These are phyloP conservation scores for Ceratocystis albifundus DNA, from an alignment of 2,329 filamentous ascomycete species.

Conservation along the genomic window DNA sequence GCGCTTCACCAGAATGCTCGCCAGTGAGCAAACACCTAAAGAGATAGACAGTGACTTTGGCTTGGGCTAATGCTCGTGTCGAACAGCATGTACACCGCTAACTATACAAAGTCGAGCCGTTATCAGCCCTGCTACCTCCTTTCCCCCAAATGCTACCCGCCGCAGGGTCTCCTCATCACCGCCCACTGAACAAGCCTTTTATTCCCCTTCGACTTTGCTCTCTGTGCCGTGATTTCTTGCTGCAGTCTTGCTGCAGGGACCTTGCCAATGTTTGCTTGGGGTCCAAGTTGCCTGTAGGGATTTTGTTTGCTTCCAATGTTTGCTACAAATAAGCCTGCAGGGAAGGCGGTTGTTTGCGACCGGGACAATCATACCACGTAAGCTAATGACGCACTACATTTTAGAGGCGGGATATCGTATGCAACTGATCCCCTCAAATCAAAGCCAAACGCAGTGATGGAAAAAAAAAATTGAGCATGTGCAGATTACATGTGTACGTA, in stretches of 20 bases:
- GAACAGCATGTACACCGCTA: neutral
- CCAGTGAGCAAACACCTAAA: neutral
- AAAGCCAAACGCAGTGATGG: neutral
- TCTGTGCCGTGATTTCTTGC: neutral
- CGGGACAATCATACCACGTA: neutral
- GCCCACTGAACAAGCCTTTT: no score
- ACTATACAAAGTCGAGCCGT: neutral
- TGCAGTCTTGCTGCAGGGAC: neutral
- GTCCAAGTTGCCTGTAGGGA: neutral
- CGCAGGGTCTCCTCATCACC: no score
- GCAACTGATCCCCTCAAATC: neutral
- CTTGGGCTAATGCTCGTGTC: neutral
- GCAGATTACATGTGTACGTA: neutral
- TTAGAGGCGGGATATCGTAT: neutral
- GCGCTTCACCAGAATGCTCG: neutral
- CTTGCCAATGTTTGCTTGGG: conserved; percentile 6
- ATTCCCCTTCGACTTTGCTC: neutral
- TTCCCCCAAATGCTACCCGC: neutral
- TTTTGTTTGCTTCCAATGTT: conserved; percentile 12
- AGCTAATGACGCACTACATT: neutral
- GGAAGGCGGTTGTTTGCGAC: neutral
- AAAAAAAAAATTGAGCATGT: neutral
- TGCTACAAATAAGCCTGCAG: neutral
- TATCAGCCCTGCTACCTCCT: neutral
- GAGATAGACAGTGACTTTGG: neutral